These are phyloP conservation scores for Colletotrichum neosansevieriae DNA, from an alignment of 2,329 filamentous ascomycete species.

Conservation along the genomic window DNA sequence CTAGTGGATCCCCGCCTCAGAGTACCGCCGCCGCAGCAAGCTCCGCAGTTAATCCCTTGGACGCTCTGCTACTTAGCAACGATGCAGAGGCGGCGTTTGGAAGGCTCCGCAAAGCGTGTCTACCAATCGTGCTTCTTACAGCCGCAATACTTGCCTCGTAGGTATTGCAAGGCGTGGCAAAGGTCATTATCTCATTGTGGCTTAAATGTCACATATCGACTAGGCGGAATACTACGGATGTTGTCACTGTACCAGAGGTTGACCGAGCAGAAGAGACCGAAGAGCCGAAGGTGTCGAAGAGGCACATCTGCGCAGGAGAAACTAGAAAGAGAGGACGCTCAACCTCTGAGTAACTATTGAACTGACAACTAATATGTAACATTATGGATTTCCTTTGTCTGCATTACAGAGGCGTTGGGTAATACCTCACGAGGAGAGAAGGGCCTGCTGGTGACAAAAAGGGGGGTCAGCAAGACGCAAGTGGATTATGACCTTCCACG, in stretches of 20 bases:
- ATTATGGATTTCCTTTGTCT: conserved; percentile 26
- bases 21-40: conserved; percentile 9
- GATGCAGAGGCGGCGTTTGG: background rate
- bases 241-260: too few species aligned
- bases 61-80: conserved; percentile 31
- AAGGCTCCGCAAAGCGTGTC: background rate
- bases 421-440: background rate
- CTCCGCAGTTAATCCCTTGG: conserved; percentile 30
- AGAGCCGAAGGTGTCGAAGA: background rate
- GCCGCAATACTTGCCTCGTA: background rate
- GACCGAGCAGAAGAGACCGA: too few species aligned
- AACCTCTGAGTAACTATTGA: background rate
- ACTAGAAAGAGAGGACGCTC: background rate
- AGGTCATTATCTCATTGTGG: too few species aligned
- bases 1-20: background rate
- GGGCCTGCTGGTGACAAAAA: background rate
- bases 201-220: too few species aligned
- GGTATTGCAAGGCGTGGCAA: background rate
- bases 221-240: too few species aligned
- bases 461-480: background rate
- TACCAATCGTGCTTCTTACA: background rate
- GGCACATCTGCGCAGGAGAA: rapidly evolving
- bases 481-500: conserved; percentile 31
- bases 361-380: conserved; percentile 34
- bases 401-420: conserved; percentile 5